Evolutionary conservation across 768 basidiomycete species (phyloP).

Genomic region (Arthromyces matolae): DNA sequence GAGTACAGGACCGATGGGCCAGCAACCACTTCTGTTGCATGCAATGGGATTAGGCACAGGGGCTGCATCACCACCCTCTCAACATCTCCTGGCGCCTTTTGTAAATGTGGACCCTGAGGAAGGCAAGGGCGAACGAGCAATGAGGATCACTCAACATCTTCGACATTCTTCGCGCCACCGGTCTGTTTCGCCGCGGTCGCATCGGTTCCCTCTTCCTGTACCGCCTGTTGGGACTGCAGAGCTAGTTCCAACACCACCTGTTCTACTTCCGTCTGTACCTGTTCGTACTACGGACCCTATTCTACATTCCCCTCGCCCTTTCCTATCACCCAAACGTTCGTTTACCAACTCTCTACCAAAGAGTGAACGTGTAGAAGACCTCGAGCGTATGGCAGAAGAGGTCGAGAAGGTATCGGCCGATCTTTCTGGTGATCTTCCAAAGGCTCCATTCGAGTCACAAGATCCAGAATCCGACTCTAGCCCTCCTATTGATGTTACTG

Average conservation of each 20-base stretch:
- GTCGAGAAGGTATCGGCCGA: slow-evolving; percentile 36
- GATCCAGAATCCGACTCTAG: background rate
- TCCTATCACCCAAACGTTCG: slow-evolving; percentile 62
- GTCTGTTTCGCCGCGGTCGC: slow-evolving; percentile 60
- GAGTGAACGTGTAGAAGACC: slow-evolving; percentile 59
- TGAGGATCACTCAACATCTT: slow-evolving; percentile 57
- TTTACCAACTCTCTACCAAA: slow-evolving; percentile 39
- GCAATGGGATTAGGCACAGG: slow-evolving; percentile 16
- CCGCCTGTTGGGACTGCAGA: slow-evolving; percentile 16
- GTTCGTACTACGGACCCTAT: slow-evolving; percentile 26
- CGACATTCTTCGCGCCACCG: slow-evolving; percentile 53
- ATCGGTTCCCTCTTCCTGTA: slow-evolving; percentile 43
- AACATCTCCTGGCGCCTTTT: slow-evolving; percentile 5
- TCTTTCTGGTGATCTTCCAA: slow-evolving; percentile 36
- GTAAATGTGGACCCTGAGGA: slow-evolving; percentile 39
- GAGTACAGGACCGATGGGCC: slow-evolving; percentile 14
- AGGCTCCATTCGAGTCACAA: background rate
- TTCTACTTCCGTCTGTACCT: background rate
- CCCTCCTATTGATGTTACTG: background rate
- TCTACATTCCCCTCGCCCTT: slow-evolving; percentile 63
- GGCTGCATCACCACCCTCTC: slow-evolving; percentile 14
- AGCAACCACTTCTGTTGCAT: slow-evolving; percentile 10
- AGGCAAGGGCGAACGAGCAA: slow-evolving; percentile 59
- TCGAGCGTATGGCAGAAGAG: slow-evolving; percentile 72
- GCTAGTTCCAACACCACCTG: slow-evolving; percentile 7